Conservation (phyloP, 1,139 yeast genomes). For the Hansenula lynferdii region DNA sequence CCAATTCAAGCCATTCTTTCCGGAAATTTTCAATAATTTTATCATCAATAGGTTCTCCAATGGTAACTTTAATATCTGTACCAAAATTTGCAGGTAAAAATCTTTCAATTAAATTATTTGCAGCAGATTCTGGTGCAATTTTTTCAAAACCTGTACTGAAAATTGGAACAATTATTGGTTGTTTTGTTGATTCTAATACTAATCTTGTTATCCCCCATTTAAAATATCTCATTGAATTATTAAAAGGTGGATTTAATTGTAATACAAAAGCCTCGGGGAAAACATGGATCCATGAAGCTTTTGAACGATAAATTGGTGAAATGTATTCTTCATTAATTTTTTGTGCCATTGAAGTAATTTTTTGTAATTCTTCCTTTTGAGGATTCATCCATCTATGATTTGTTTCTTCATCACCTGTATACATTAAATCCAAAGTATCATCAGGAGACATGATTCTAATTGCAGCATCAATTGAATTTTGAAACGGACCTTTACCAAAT, state of each 20-base stretch:
- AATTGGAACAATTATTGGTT: slow-evolving; percentile 89
- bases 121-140: slow-evolving; percentile 74
- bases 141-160: slow-evolving; percentile 85
- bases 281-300: slow-evolving; percentile 88
- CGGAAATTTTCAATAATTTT: slow-evolving; percentile 54
- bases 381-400: slow-evolving; percentile 12
- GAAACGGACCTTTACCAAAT: slow-evolving; percentile 92
- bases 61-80: slow-evolving; percentile 58
- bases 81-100: slow-evolving; percentile 65
- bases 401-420: slow-evolving; percentile 20
- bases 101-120: slow-evolving; percentile 47
- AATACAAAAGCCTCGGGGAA: slow-evolving; percentile 95
- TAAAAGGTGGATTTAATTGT: slow-evolving; percentile 74
- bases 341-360: slow-evolving; percentile 5
- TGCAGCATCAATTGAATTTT: slow-evolving; percentile 88
- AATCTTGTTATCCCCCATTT: slow-evolving; percentile 93
- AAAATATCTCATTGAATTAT: slow-evolving; percentile 86
- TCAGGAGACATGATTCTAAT: slow-evolving; percentile 77
- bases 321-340: slow-evolving; percentile 25
- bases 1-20: slow-evolving; percentile 61
- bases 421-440: slow-evolving; percentile 58
- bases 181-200: slow-evolving; percentile 72
- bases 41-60: slow-evolving; percentile 73
- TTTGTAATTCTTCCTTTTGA: slow-evolving; percentile 1
- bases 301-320: slow-evolving; percentile 48